These are phyloP conservation scores for Megacollybia marginata DNA, from an alignment of 768 basidiomycete species.

Conservation along the genomic window DNA sequence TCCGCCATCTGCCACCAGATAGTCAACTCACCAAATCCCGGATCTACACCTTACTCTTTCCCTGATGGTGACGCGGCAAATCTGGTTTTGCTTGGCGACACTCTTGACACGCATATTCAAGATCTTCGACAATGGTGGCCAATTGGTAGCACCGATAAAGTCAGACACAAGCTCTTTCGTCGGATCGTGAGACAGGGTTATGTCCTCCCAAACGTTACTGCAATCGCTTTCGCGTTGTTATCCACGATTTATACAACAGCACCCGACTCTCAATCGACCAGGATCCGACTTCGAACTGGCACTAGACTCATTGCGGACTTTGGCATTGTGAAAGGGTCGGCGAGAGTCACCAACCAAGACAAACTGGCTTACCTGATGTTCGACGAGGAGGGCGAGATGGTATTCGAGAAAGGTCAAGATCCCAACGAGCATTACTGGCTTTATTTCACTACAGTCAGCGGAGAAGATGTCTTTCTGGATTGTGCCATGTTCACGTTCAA, in stretches of 20 bases:
- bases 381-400: constrained; percentile 11
- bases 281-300: constrained; percentile 22
- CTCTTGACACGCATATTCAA: constrained; percentile 1
- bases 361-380: constrained; percentile 26
- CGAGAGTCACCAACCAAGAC: constrained; percentile 25
- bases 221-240: constrained; percentile 26
- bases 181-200: constrained; percentile 27
- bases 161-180: constrained; percentile 20
- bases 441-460: constrained; percentile 36
- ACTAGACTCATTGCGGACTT: constrained; percentile 37
- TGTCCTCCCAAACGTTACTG: constrained; percentile 23
- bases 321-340: constrained; percentile 31
- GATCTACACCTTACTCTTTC: constrained; percentile 5
- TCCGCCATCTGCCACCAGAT: constrained; percentile 19
- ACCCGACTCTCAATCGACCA: constrained; percentile 13
- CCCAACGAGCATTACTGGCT: constrained; percentile 43
- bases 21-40: constrained; percentile 18
- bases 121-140: constrained; percentile 26
- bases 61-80: constrained; percentile 19
- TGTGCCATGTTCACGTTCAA: constrained; percentile 36
- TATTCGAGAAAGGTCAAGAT: constrained; percentile 27
- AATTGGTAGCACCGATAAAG: constrained; percentile 12
- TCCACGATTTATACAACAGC: constrained; percentile 34
- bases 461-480: constrained; percentile 34
- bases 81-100: constrained; percentile 22